These are phyloP conservation scores for Schwanniomyces occidentalis DNA, from an alignment of 805 yeast genomes.

Conservation along the genomic window DNA sequence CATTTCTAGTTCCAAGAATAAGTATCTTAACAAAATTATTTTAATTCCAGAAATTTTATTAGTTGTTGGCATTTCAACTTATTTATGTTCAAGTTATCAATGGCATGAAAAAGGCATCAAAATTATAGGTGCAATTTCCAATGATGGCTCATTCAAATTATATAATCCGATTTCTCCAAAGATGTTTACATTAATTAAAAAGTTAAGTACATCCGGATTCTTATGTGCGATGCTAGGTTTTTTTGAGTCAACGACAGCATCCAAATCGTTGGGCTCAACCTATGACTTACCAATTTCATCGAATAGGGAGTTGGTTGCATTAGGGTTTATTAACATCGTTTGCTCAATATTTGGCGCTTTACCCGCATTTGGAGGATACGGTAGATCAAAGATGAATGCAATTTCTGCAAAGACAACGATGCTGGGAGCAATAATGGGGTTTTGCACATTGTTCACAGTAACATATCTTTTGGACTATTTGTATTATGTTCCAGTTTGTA, in stretches of 20 bases:
- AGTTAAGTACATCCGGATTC: slow-evolving; percentile 67
- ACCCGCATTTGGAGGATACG: slow-evolving; percentile 96
- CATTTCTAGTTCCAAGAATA: slow-evolving; percentile 18
- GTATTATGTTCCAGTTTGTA: slow-evolving; percentile 74
- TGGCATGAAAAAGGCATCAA: slow-evolving; percentile 59
- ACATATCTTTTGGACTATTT: slow-evolving; percentile 60
- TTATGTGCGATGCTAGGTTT: slow-evolving; percentile 85
- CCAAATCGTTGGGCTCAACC: slow-evolving; percentile 78
- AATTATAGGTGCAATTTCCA: slow-evolving; percentile 67
- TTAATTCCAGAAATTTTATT: slow-evolving; percentile 84
- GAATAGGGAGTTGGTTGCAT: slow-evolving; percentile 87
- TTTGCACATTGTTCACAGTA: slow-evolving; percentile 66
- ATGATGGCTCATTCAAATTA: slow-evolving; percentile 46
- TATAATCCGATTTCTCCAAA: slow-evolving; percentile 56
- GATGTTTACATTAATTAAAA: slow-evolving; percentile 49
- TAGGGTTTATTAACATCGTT: slow-evolving; percentile 72
- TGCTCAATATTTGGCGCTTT: slow-evolving; percentile 69
- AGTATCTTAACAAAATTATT: slow-evolving; percentile 38
- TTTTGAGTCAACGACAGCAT: slow-evolving; percentile 91
- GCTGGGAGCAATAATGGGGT: slow-evolving; percentile 84
- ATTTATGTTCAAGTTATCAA: slow-evolving; percentile 46
- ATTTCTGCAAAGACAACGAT: slow-evolving; percentile 80
- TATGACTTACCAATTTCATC: slow-evolving; percentile 74
- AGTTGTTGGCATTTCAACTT: slow-evolving; percentile 64
- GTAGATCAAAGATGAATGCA: slow-evolving; percentile 86